Conservation (phyloP, 352 stramenopile species). For the Thalassiosira ordinaria region DNA sequence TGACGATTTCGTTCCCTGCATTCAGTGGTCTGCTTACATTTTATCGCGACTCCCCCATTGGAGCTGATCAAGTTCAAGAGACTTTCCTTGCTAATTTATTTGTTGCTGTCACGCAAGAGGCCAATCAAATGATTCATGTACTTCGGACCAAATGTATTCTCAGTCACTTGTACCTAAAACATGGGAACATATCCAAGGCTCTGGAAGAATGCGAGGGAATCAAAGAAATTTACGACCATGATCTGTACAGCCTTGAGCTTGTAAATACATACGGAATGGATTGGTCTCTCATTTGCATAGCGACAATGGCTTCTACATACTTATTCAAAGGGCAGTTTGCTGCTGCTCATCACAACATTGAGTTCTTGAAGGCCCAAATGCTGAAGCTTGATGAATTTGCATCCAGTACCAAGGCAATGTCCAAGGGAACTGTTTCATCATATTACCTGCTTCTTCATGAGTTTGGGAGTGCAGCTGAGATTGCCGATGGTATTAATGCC, state of each 20-base stretch:
- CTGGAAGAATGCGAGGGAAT: conserved; percentile 42
- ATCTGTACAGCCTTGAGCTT: conserved; percentile 43
- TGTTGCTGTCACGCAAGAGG: conserved; percentile 41
- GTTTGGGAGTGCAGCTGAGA: conserved; percentile 29
- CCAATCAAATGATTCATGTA: conserved; percentile 37
- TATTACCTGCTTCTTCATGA: conserved; percentile 42
- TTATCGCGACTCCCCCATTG: conserved; percentile 41
- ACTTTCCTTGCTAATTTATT: conserved; percentile 52
- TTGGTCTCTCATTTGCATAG: conserved; percentile 35
- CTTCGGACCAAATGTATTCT: conserved; percentile 44
- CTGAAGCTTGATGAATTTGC: conserved; percentile 46
- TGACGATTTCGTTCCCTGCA: conserved; percentile 41
- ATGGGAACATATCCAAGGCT: conserved; percentile 32
- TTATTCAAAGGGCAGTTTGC: conserved; percentile 44
- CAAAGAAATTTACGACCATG: conserved; percentile 35
- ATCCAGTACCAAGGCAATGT: conserved; percentile 51
- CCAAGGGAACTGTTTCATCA: conserved; percentile 37
- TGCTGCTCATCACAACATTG: conserved; percentile 25
- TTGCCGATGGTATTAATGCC: conserved; percentile 26
- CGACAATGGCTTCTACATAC: conserved; percentile 42
- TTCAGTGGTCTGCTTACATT: conserved; percentile 47
- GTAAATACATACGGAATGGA: conserved; percentile 43
- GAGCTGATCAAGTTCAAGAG: conserved; percentile 39
- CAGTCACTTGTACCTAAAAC: conserved; percentile 47
- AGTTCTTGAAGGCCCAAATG: conserved; percentile 45